Evolutionary conservation across 176 grass and related monocot species (phyloP).

Genomic region (Phoenix dactylifera): DNA sequence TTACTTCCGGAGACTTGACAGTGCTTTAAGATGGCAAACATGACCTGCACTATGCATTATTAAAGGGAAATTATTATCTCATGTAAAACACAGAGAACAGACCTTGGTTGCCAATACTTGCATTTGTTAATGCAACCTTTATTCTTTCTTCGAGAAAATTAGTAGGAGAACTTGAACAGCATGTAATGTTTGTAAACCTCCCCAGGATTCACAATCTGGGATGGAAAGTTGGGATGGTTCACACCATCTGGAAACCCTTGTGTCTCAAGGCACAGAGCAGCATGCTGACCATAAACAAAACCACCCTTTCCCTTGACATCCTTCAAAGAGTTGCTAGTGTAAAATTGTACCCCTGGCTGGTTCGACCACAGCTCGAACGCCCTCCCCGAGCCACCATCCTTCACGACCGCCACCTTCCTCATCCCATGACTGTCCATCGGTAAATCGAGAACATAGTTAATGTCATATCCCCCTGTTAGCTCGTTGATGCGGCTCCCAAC

Average conservation of each 20-base stretch:
- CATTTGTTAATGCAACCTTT: too few relatives aligned
- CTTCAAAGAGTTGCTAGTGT: neutral
- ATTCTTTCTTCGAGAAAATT: neutral
- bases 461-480: constrained; percentile 47
- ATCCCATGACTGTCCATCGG: constrained; percentile 9
- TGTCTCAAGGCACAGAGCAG: neutral
- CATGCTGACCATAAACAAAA: neutral
- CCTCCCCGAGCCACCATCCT: constrained; percentile 36
- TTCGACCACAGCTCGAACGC: constrained; percentile 63
- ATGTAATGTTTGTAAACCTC: constrained; percentile 7
- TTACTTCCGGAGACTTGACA: too few relatives aligned
- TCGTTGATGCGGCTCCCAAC: constrained; percentile 56
- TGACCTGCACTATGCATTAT: too few relatives aligned
- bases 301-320: neutral
- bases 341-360: constrained; percentile 7
- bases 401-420: constrained; percentile 41
- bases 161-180: neutral
- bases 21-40: too few relatives aligned
- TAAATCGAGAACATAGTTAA: constrained; percentile 45
- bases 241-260: constrained; percentile 7
- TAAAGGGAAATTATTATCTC: too few relatives aligned
- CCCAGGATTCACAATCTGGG: neutral
- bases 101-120: too few relatives aligned
- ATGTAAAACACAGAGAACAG: too few relatives aligned
- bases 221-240: constrained; percentile 9